phyloP scores from a whole-genome alignment of 2,329 filamentous ascomycete genomes.

The Cryphonectria parasitica region DNA sequence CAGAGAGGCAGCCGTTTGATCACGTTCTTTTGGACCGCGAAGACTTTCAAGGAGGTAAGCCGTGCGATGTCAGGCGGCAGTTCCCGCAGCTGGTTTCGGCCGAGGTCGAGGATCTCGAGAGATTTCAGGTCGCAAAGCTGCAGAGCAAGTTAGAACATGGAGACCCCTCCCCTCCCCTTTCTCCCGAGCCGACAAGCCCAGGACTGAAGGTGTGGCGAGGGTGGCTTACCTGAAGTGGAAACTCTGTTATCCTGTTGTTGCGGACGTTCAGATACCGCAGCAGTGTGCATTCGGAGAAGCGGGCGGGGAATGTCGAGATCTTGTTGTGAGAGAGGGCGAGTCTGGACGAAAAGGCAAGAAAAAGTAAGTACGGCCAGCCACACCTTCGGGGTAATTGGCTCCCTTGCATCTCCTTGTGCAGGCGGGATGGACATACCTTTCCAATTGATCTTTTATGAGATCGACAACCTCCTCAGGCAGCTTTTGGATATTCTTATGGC shows the following conservation, averaged over 20 bases:
- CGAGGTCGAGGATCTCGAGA: slow-evolving; percentile 90
- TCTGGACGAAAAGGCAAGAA: slow-evolving; percentile 46
- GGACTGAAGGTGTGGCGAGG: slow-evolving; percentile 30
- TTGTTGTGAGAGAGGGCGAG: slow-evolving; percentile 83
- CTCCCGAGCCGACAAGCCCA: neutral
- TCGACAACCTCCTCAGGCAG: slow-evolving; percentile 76
- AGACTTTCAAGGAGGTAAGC: slow-evolving; percentile 83
- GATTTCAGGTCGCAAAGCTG: slow-evolving; percentile 85
- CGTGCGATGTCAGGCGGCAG: slow-evolving; percentile 81
- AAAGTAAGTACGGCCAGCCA: slow-evolving; percentile 31
- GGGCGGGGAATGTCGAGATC: slow-evolving; percentile 68
- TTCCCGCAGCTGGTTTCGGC: slow-evolving; percentile 79
- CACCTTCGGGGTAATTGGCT: slow-evolving; percentile 6
- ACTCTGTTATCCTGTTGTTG: slow-evolving; percentile 72
- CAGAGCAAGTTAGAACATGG: slow-evolving; percentile 28
- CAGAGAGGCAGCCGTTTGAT: slow-evolving; percentile 84
- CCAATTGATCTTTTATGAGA: slow-evolving; percentile 73
- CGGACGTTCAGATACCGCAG: slow-evolving; percentile 80
- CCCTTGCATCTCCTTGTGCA: slow-evolving; percentile 17
- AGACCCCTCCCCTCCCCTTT: neutral
- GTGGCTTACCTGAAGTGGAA: slow-evolving; percentile 56
- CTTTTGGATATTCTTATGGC: slow-evolving; percentile 72
- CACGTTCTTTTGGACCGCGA: slow-evolving; percentile 85
- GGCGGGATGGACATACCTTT: slow-evolving; percentile 57
- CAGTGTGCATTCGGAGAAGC: slow-evolving; percentile 76